These are phyloP conservation scores for Hymenoscyphus fructigenus DNA, from an alignment of 2,329 filamentous ascomycete species.

Conservation along the genomic window DNA sequence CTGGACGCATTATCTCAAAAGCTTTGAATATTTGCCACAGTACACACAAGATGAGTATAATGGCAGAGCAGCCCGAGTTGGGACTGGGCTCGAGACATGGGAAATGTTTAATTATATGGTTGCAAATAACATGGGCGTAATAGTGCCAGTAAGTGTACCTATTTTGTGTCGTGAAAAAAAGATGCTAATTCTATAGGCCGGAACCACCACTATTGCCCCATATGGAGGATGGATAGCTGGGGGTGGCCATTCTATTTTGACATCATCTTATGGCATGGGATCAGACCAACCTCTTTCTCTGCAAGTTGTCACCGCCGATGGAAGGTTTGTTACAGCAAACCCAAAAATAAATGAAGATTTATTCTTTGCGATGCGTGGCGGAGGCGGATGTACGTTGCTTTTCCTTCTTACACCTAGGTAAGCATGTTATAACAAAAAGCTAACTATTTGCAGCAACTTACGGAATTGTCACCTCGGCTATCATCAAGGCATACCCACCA, in stretches of 20 bases:
- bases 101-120: conserved; percentile 30
- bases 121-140: conserved; percentile 34
- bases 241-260: conserved; percentile 20
- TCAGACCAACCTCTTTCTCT: conserved; percentile 20
- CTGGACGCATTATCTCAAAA: conserved; percentile 21
- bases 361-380: conserved; percentile 24
- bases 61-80: conserved; percentile 31
- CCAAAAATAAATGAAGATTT: conserved; percentile 35
- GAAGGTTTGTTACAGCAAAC: conserved; percentile 16
- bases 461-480: conserved; percentile 44
- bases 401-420: background rate
- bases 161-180: background rate
- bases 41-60: conserved; percentile 10
- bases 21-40: conserved; percentile 17
- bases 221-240: conserved; percentile 26
- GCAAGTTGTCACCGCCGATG: conserved; percentile 22
- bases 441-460: conserved; percentile 10
- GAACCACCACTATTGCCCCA: conserved; percentile 8
- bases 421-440: background rate
- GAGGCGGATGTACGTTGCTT: conserved; percentile 28
- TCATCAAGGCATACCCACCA: conserved; percentile 50
- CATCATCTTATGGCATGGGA: conserved; percentile 20
- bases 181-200: background rate
- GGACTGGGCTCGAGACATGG: conserved; percentile 17
- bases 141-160: conserved; percentile 11